These are phyloP conservation scores for Halenospora varia DNA, from an alignment of 495 filamentous ascomycete species.

Conservation along the genomic window DNA sequence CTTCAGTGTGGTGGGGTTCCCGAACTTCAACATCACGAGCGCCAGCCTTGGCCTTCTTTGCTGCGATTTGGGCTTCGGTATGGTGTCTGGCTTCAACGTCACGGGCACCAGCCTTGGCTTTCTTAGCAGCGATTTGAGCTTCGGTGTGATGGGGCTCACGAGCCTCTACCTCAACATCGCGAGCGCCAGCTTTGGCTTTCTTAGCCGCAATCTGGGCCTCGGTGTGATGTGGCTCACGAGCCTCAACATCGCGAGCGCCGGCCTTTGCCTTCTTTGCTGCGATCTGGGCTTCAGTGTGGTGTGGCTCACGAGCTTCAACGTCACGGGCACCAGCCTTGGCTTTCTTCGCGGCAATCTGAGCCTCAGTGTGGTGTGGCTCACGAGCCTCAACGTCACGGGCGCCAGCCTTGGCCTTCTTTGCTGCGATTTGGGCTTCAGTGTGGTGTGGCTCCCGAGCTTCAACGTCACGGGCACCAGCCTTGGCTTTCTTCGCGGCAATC, in stretches of 20 bases:
- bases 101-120: background rate
- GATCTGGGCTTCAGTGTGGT: background rate
- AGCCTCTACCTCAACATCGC: background rate
- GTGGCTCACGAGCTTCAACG: background rate
- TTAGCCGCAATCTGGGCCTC: conserved; percentile 6
- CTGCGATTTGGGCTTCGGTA: background rate
- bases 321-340: conserved; percentile 3
- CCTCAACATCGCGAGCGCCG: background rate
- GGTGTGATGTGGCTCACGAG: background rate
- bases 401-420: background rate
- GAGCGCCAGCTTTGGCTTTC: background rate
- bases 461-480: too few relatives aligned
- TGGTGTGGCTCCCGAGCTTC: background rate
- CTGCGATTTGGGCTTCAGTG: background rate
- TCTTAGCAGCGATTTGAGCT: conserved; percentile 8
- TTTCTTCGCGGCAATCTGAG: conserved; percentile 21
- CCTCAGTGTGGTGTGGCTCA: conserved; percentile 14
- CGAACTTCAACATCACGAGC: too few relatives aligned
- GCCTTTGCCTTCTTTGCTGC: background rate
- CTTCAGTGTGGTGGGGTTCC: too few relatives aligned
- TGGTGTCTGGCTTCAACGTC: background rate
- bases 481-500: too few relatives aligned
- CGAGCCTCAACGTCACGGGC: background rate
- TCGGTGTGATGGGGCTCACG: conserved; percentile 1
- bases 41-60: too few relatives aligned